Conservation (phyloP, 176 grass and related monocot species). For the Metroxylon sagu region DNA sequence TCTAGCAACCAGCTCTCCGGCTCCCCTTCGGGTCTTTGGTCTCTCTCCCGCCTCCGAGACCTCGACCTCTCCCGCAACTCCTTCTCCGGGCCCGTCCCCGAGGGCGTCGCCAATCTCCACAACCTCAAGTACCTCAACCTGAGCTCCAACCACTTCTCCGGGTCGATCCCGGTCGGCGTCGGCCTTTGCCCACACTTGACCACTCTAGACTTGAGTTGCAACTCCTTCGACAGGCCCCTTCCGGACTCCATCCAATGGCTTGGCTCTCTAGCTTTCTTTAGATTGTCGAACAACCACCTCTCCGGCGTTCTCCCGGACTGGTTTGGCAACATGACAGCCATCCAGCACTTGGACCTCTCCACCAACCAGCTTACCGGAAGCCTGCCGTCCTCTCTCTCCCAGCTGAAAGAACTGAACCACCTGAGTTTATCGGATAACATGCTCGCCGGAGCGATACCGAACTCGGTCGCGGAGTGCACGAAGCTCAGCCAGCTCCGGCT, state of each 20-base stretch:
- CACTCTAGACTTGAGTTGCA: conserved; percentile 52
- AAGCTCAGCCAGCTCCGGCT: conserved; percentile 58
- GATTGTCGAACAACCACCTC: conserved; percentile 43
- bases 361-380: conserved; percentile 51
- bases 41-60: conserved; percentile 43
- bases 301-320: conserved; percentile 49
- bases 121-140: conserved; percentile 63
- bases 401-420: conserved; percentile 73
- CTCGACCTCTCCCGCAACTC: conserved; percentile 63
- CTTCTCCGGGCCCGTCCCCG: conserved; percentile 36
- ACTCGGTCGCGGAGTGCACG: conserved; percentile 41
- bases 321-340: conserved; percentile 45
- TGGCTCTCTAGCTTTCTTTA: conserved; percentile 46
- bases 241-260: conserved; percentile 47
- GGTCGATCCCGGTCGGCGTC: conserved; percentile 34
- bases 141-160: conserved; percentile 55
- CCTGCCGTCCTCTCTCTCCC: conserved; percentile 49
- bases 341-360: conserved; percentile 62
- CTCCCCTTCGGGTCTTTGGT: conserved; percentile 23
- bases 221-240: conserved; percentile 50
- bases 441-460: conserved; percentile 45
- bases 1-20: conserved; percentile 72
- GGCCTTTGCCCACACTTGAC: conserved; percentile 61
- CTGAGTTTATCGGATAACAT: conserved; percentile 60
- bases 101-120: conserved; percentile 43